phyloP scores from a whole-genome alignment of 768 basidiomycete species.

The Sporobolomyces roseus region DNA sequence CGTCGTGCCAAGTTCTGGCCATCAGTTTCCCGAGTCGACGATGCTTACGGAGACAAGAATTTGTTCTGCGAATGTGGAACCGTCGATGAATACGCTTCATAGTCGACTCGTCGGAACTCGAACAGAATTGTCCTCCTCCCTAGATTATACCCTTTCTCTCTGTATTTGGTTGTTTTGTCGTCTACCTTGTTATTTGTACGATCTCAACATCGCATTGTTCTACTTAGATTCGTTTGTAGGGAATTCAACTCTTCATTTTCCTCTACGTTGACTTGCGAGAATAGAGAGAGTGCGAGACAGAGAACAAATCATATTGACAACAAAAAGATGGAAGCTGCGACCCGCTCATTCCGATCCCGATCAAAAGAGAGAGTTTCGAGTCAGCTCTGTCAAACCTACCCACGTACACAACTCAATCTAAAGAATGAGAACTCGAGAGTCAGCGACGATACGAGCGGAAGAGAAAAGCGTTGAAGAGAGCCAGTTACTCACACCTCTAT shows the following conservation, averaged over 20 bases:
- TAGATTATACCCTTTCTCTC: background rate
- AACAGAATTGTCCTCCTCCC: too few relatives aligned
- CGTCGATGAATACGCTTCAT: constrained; percentile 42
- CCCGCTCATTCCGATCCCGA: too few relatives aligned
- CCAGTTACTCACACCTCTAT: constrained; percentile 15
- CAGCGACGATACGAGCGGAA: too few relatives aligned
- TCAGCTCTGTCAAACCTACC: background rate
- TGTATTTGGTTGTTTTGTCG: background rate
- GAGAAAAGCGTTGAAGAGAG: background rate
- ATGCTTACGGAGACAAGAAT: constrained; percentile 90
- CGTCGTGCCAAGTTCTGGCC: constrained; percentile 96
- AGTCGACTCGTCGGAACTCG: too few relatives aligned
- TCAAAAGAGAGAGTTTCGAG: background rate
- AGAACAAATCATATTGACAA: background rate
- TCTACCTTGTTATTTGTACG: background rate
- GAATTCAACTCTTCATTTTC: constrained; percentile 4
- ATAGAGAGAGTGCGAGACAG: background rate
- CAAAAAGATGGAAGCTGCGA: too few relatives aligned
- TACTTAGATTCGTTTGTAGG: background rate
- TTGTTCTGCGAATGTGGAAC: constrained; percentile 52
- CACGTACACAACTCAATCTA: constrained; percentile 24
- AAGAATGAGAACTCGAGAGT: background rate
- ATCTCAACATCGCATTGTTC: constrained; percentile 20
- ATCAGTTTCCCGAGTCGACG: constrained; percentile 82
- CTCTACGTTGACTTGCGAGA: background rate